Conservation (phyloP, 148 eudicot species). For the Oxyria digyna region DNA sequence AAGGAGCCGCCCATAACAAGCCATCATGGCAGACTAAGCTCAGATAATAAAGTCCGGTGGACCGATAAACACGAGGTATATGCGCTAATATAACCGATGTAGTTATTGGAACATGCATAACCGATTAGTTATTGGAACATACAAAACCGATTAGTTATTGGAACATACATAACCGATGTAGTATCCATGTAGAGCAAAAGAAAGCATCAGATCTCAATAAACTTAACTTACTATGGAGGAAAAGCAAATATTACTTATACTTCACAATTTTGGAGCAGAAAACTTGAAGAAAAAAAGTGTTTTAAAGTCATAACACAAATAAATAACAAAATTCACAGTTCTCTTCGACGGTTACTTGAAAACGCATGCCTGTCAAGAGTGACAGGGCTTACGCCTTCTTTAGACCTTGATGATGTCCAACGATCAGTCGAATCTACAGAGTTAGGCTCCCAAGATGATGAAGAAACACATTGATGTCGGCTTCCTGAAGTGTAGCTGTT, state of each 20-base stretch:
- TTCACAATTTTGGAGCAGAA: not conserved
- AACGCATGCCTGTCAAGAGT: not conserved
- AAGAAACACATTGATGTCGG: constrained; percentile 39
- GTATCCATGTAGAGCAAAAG: not conserved
- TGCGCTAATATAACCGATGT: no score
- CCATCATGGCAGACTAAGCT: no score
- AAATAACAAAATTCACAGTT: not conserved
- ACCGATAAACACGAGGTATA: no score
- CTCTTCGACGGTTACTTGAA: not conserved
- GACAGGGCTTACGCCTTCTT: constrained; percentile 7
- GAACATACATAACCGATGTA: not conserved
- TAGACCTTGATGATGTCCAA: constrained; percentile 38
- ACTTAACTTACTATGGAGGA: not conserved
- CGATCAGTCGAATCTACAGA: constrained; percentile 77
- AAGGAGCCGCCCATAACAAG: no score
- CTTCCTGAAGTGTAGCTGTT: constrained; percentile 45
- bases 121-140: no score
- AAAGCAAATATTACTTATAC: not conserved
- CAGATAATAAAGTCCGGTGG: no score
- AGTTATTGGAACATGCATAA: no score
- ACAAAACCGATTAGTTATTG: not conserved
- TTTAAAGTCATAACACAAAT: not conserved
- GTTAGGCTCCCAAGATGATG: constrained; percentile 72
- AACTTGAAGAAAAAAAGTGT: not conserved
- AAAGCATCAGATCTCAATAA: not conserved